phyloP scores from a whole-genome alignment of 805 yeast genomes.

The Phaffomyces opuntiae region DNA sequence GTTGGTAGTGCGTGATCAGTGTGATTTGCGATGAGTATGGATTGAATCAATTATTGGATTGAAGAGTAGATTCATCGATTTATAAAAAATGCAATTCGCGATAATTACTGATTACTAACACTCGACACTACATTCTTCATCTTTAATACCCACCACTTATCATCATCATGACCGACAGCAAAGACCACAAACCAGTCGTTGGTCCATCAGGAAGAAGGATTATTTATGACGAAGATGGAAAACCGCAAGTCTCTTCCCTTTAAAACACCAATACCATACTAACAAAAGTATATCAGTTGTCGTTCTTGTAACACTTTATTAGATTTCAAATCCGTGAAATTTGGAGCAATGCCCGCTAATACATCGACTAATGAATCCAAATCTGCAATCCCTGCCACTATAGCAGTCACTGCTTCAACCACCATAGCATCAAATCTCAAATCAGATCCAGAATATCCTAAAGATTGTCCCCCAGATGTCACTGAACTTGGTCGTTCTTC shows the following conservation, averaged over 20 bases:
- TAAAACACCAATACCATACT: neutral
- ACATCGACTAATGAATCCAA: constrained; percentile 6
- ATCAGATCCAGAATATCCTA: constrained; percentile 21
- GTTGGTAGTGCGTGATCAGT: no score
- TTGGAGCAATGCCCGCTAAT: constrained; percentile 3
- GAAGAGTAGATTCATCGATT: no score
- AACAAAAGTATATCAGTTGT: constrained; percentile 33
- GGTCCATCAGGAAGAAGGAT: constrained; percentile 64
- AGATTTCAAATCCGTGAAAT: constrained; percentile 67
- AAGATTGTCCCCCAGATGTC: constrained; percentile 83
- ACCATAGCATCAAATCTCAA: no score
- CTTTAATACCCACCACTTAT: neutral
- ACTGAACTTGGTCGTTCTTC: constrained; percentile 73
- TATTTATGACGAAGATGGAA: constrained; percentile 81
- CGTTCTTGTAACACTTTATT: constrained; percentile 79
- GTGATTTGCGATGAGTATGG: no score
- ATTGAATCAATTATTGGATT: no score
- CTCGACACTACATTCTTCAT: no score
- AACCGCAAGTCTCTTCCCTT: constrained; percentile 60
- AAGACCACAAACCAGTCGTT: constrained; percentile 29
- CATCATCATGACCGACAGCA: neutral
- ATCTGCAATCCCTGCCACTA: neutral
- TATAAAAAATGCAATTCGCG: no score
- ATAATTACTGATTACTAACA: no score
- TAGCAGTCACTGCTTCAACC: constrained; percentile 12